A percentile compares a stretch with the other conserved stretches of the same genome.
These are phyloP conservation scores for Thelonectria blattea DNA, from an alignment of 2,329 filamentous ascomycete species.

Conservation along the genomic window DNA sequence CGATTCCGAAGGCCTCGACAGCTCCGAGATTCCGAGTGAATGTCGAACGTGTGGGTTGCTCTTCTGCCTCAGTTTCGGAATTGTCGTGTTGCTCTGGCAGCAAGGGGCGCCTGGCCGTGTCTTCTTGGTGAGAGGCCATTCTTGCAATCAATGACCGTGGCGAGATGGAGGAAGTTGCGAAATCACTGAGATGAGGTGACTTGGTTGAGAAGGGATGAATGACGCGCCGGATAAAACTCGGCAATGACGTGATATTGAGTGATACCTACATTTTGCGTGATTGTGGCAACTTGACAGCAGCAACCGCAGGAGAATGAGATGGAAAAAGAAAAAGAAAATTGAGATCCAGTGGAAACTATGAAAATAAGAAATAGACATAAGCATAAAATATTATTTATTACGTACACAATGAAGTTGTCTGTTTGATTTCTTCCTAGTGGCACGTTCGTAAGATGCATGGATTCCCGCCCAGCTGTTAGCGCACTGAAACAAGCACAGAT, in stretches of 20 bases:
- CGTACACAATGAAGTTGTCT: no score
- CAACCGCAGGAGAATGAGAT: no score
- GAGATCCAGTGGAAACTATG: no score
- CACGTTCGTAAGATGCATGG: no score
- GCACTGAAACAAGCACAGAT: no score
- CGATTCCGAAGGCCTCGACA: slow-evolving; percentile 61
- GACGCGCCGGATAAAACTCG: slow-evolving; percentile 33
- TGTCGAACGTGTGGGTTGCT: slow-evolving; percentile 23
- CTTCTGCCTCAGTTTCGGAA: slow-evolving; percentile 5
- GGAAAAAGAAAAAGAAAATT: no score
- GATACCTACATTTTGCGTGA: no score
- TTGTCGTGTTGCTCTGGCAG: slow-evolving; percentile 18
- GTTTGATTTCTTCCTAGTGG: no score
- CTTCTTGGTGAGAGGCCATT: slow-evolving; percentile 23
- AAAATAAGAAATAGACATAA: no score
- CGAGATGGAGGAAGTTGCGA: not conserved
- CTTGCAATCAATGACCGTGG: not conserved
- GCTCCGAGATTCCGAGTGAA: slow-evolving; percentile 55
- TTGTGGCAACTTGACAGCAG: no score
- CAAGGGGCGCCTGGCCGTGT: slow-evolving; percentile 25
- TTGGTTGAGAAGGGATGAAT: slow-evolving; percentile 3
- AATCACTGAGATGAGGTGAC: not conserved
- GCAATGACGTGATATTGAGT: slow-evolving; percentile 18
- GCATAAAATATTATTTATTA: no score
- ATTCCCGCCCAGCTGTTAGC: no score